Base-by-base conservation (phyloP, 169 alveolate genomes). In the Plasmodium gallinaceum region DNA sequence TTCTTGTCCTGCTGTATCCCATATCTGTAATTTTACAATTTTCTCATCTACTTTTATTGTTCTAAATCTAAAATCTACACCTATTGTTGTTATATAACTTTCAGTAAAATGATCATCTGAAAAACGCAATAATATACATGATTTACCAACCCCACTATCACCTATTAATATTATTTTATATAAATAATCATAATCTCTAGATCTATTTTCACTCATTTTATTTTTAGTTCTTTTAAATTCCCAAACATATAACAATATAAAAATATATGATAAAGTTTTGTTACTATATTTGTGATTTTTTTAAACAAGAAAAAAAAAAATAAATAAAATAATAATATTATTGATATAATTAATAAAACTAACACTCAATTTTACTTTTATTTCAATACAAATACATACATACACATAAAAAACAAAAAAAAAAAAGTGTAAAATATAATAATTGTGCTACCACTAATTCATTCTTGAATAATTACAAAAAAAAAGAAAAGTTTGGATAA, bases 1-100 rank as follows among this genome's bases (percentile, higher is more conserved):
- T 91, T 98, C 99, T 91, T 98, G 98, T 22, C 99, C 99, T 2
- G 99, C 99, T 12, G 99, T 98, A 85, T 98, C 99, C 99, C 99
- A 97, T 93, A 98, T 98, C 94, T 98, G 98, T 64, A 98, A 93
- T 70, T 97, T 98, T 51, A 97, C 97, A 39, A 96, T 90, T 62
- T 95, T 96, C 0, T 97, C 98, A 61, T 96, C 98, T 52, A 97
- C 97, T 80, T 96, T 96, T 32, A 98, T 86, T 54, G 98, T 97
- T 72, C 98, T 95, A 52, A 98, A 96, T 71, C 98, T 68, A 24
- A 97, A 97, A 71, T 97, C 98, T 8, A 96, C 97, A 16, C 98
- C 98, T 46, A 97, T 97, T 9, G 98, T 96, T 12, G 97, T 89
- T 75, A 95, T 96, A 89, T 95, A 96, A 80, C 96, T 95, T 89